These are phyloP conservation scores for Xylaria cubensis DNA, from an alignment of 495 filamentous ascomycete genomes.

Conservation along the genomic window DNA sequence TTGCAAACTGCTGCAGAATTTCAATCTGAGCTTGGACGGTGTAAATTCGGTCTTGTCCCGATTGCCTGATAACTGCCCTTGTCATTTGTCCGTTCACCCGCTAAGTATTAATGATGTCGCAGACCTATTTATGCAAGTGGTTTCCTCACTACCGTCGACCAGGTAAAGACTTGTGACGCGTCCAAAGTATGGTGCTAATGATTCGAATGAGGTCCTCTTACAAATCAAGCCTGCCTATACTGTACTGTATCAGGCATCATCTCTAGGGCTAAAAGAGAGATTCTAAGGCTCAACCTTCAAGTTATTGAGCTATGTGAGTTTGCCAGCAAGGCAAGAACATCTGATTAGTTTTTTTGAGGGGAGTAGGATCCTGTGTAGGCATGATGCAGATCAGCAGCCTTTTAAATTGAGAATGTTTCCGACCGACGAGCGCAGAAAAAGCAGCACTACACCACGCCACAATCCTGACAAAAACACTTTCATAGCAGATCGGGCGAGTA, in stretches of 20 bases:
- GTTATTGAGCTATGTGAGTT: not conserved
- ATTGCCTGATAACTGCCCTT: conserved; percentile 11
- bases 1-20: conserved; percentile 1
- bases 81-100: conserved; percentile 5
- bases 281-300: not conserved
- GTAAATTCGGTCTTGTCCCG: not conserved
- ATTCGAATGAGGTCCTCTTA: not conserved
- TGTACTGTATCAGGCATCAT: not conserved
- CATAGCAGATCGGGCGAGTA: conserved; percentile 4
- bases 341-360: not conserved
- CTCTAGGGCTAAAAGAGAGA: not conserved
- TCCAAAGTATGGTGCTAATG: not conserved
- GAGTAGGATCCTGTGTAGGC: not conserved
- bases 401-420: conserved; percentile 4
- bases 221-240: not conserved
- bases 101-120: not conserved
- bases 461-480: not conserved
- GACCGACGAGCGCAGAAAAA: conserved; percentile 11
- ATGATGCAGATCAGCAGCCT: not conserved
- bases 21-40: not conserved
- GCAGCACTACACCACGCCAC: conserved; percentile 13
- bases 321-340: not conserved
- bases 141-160: not conserved
- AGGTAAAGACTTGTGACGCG: not conserved
- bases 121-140: not conserved